Conservation (phyloP, 2,329 filamentous ascomycete genomes). For the Proliferodiscus dingleyae region DNA sequence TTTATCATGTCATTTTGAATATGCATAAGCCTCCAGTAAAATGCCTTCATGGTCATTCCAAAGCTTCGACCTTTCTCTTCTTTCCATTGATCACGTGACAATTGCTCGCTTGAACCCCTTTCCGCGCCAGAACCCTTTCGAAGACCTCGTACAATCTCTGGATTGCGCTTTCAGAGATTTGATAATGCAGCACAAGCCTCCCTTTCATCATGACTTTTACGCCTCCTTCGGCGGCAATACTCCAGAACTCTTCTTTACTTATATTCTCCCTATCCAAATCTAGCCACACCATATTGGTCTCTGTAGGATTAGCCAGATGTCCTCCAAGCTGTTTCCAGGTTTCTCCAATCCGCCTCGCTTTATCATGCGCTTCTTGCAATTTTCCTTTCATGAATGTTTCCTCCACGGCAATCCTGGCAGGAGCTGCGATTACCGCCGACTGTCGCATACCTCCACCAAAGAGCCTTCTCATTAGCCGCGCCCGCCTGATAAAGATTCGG, state of each 20-base stretch:
- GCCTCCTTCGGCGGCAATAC: constrained; percentile 51
- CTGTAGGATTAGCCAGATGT: constrained; percentile 52
- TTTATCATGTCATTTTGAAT: background rate
- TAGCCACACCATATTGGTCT: constrained; percentile 74
- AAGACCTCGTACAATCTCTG: too few species aligned
- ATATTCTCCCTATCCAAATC: constrained; percentile 54
- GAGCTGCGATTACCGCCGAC: constrained; percentile 68
- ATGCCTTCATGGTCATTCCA: background rate
- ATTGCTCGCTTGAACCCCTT: background rate
- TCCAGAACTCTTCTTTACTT: constrained; percentile 46
- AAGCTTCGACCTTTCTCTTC: background rate
- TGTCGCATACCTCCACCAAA: constrained; percentile 76
- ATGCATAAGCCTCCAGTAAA: background rate
- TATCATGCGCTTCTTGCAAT: constrained; percentile 54
- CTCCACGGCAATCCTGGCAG: constrained; percentile 70
- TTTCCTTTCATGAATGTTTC: constrained; percentile 69
- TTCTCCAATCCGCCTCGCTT: constrained; percentile 55
- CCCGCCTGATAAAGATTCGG: constrained; percentile 54
- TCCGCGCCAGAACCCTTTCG: background rate
- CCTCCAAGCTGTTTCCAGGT: constrained; percentile 59
- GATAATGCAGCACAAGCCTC: constrained; percentile 65
- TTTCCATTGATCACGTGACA: background rate
- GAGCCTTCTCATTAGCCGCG: constrained; percentile 70
- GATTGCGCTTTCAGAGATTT: constrained; percentile 60
- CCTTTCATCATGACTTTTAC: constrained; percentile 41